Conservation (phyloP, 306 rosid species). For the apple (Malus domestica) region ASM211411v1 NC_041803.1:13651501-13652000, state of each 20-base stretch:
- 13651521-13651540: too few relatives aligned
- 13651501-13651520: background rate
- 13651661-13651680: too few relatives aligned
- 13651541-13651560: too few relatives aligned
- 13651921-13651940: background rate
- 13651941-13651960: background rate
- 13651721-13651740: too few relatives aligned
- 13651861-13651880: background rate
- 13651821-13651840: background rate
- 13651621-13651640: too few relatives aligned
- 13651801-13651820: background rate
- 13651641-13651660: too few relatives aligned
- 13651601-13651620: too few relatives aligned
- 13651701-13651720: too few relatives aligned
- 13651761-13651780: background rate
- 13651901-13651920: background rate
- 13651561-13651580: rapidly evolving
- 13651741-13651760: too few relatives aligned
- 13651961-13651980: background rate
- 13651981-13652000: background rate
- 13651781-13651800: background rate
- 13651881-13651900: constrained; percentile 3
- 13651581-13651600: too few relatives aligned
- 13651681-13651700: too few relatives aligned
- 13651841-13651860: background rate